A percentile compares a stretch with the other conserved stretches of the same genome.
These are phyloP conservation scores for Xylaria sp. DNA, from an alignment of 2,329 filamentous ascomycete species.

Conservation along the genomic window DNA sequence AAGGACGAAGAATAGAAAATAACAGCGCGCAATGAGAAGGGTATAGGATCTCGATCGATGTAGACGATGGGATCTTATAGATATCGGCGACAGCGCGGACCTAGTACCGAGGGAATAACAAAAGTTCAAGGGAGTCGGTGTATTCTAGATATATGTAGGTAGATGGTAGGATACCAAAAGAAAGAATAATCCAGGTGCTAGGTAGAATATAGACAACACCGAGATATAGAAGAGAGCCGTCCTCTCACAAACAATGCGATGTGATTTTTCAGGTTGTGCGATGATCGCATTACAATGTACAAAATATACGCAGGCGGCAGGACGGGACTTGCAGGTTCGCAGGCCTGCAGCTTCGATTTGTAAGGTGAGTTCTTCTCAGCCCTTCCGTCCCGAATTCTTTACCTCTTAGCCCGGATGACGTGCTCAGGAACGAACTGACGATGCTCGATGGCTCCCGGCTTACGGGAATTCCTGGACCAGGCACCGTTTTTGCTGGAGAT, in stretches of 20 bases:
- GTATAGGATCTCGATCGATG: neutral
- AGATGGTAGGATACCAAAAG: no score
- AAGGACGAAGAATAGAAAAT: neutral
- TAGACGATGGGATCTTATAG: neutral
- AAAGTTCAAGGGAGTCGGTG: neutral
- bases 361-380: neutral
- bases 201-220: neutral
- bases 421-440: constrained; percentile 25
- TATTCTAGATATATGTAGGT: no score
- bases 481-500: neutral
- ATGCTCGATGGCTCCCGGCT: neutral
- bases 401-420: constrained; percentile 30
- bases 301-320: neutral
- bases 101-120: neutral
- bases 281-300: neutral
- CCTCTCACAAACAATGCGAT: constrained; percentile 1
- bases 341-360: neutral
- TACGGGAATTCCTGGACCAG: neutral
- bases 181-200: neutral
- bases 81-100: neutral
- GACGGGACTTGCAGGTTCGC: neutral
- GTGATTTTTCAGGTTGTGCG: constrained; percentile 2
- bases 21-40: neutral
- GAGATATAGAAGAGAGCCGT: neutral
- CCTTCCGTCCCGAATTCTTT: neutral